Conservation (phyloP, 208 protist species). For the Trichomonas vaginalis region DNA sequence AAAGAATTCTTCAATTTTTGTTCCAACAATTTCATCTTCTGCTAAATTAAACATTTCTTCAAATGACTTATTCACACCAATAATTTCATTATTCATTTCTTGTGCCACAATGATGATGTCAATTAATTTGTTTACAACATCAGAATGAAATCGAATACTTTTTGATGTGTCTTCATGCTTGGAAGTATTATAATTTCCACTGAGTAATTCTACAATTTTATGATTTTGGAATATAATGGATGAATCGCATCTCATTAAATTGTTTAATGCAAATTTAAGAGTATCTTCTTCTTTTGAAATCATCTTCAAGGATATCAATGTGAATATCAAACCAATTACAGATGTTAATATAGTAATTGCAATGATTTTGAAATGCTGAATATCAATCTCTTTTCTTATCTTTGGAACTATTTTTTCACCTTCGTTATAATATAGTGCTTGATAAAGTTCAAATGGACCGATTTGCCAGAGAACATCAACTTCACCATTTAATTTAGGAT, state of each 20-base stretch:
- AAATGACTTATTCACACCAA: not conserved
- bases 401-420: not conserved
- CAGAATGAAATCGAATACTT: not conserved
- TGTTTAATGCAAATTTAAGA: not conserved
- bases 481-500: not conserved
- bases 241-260: not conserved
- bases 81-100: not conserved
- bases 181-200: not conserved
- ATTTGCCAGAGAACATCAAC: not conserved
- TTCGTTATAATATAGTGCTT: not conserved
- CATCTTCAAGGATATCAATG: not conserved
- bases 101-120: not conserved
- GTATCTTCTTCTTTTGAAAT: not conserved
- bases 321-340: not conserved
- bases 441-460: not conserved
- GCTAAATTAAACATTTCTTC: not conserved
- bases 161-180: not conserved
- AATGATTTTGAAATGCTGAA: not conserved
- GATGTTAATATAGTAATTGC: not conserved
- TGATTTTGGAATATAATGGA: not conserved
- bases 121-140: not conserved
- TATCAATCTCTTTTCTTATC: not conserved
- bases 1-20: not conserved
- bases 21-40: not conserved
- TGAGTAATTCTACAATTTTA: not conserved